Evolutionary conservation across 768 basidiomycete species (phyloP), one percentile per base, ranked within the genome.

Genomic region (Lanmaoa pseudosensibilis): DNA sequence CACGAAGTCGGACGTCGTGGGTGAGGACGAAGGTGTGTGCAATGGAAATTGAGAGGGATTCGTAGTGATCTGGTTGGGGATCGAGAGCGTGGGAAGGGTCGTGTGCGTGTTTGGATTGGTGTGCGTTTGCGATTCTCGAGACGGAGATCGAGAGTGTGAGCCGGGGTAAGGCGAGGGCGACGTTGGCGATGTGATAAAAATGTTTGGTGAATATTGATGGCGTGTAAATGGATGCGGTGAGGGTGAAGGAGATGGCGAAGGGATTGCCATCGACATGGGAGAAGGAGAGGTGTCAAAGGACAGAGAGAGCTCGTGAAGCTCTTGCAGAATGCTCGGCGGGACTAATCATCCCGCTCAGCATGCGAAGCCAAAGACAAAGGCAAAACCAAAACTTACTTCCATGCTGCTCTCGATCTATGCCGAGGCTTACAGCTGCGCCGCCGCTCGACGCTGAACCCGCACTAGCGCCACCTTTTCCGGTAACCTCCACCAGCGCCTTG

Each of bases 101-200:
- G 49, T 13, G 21, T 62, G 58, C 1, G 48, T 15, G n/a, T 50
- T 51, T 11, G 47, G 34, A 44, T 57, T 52, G n/a, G 61, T 12
- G 36, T 56, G 56, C 13, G 37, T 47, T 32, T 55, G 57, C 25
- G 62, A 62, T 32, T 67, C 68, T 12, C 59, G 64, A n/a, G 66
- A 58, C 2, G 56, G 51, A 0, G 62, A 56, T 23, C 67, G 61
- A 19, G 66, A 51, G 50, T 70, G 65, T 15, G 69, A 43, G 30
- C 41, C 25, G 4, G 50, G 12, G 40, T 61, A 57, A 1, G 71
- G 68, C 5, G 74, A 74, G 21, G 81, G 67, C 4, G 80, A 77
- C 0, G 74, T 72, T 3, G 89, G 87, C 0, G 86, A 85, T 4
- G 87, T 91, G 61, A 92, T 78, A 66, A 80, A 87, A 62, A 91